Evolutionary conservation across 2,329 filamentous ascomycete species (phyloP), one percentile per base, ranked within the genome.

Genomic region (Aspergillus novoparasiticus): DNA sequence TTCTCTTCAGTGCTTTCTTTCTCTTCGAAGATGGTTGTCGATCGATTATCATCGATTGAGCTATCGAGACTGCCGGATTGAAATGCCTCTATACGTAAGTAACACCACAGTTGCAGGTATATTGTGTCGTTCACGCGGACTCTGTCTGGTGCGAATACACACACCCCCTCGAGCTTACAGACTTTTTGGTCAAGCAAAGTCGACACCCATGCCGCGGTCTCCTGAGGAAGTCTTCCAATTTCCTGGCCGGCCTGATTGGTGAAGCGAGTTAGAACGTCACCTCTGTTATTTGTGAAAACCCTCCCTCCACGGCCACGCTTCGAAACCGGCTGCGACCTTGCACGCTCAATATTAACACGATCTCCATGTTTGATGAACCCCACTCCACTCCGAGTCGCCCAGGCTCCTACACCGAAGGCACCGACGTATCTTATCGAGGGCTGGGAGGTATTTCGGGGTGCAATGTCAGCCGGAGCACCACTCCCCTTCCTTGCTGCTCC

Each of bases 51-150:
- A 61, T 89, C 85, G 57, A 87, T 84, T 21, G 66, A 60, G 14
- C 66, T 66, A 41, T 62, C 57, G 58, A 93, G 88, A 3, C 82
- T 83, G 4, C 81, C 83, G 50, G 82, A 84, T 57, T 89, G 85
- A 71, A 99, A 98, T 0, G 93, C 90, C 21, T 86, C 86, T 63
- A 83, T 86, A 19, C 95, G 82, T 45, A 99, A 76, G 60, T 85
- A 96, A 73, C 91, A 95, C 59, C 86, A 86, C 51, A 99, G 79
- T 75, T 99, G 95, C 8, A 99, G 78, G 71, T 94, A 96, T n/a
- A 99, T 85, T 0, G 93, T 98, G 71, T 99, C 95, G 72, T 96
- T 97, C 10, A 94, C 95, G 57, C 92, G 86, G 55, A 98, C 79
- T 54, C 87, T 84, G 61, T 98, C 94, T 0, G 94, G 94, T 0